Evolutionary conservation across 306 rosid genomes (phyloP).

Genomic region (Sicyos baderoa): DNA sequence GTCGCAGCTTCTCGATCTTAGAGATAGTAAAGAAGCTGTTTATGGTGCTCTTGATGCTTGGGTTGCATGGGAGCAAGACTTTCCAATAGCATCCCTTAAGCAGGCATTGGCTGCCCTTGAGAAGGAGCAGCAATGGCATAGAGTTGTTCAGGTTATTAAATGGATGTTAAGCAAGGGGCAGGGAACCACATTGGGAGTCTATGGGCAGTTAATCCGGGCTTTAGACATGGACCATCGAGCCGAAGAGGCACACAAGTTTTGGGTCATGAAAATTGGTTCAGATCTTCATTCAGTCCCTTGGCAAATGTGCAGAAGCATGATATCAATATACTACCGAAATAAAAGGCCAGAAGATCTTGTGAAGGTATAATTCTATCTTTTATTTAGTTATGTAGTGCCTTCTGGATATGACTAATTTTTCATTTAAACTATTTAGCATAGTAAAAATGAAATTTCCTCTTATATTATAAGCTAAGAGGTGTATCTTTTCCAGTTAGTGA

Average conservation of each 20-base stretch:
- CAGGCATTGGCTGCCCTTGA: constrained; percentile 50
- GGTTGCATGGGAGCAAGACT: constrained; percentile 85
- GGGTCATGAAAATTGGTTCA: constrained; percentile 67
- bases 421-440: neutral
- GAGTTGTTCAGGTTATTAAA: constrained; percentile 81
- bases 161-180: constrained; percentile 98
- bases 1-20: constrained; percentile 62
- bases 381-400: constrained; percentile 11
- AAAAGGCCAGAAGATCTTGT: constrained; percentile 58
- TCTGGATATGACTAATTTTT: neutral
- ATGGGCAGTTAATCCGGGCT: constrained; percentile 68
- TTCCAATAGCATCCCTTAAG: constrained; percentile 61
- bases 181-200: constrained; percentile 77
- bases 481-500: neutral
- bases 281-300: constrained; percentile 91
- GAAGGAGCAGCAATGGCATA: constrained; percentile 86
- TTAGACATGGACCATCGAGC: constrained; percentile 87
- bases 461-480: neutral
- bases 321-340: constrained; percentile 67
- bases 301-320: constrained; percentile 79
- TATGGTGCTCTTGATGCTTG: constrained; percentile 87
- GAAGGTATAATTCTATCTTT: constrained; percentile 36
- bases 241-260: constrained; percentile 75
- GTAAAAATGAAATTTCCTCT: neutral
- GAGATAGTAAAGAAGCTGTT: constrained; percentile 66